phyloP scores from a whole-genome alignment of 805 yeast genomes.

The Yarrowia sp. region DNA sequence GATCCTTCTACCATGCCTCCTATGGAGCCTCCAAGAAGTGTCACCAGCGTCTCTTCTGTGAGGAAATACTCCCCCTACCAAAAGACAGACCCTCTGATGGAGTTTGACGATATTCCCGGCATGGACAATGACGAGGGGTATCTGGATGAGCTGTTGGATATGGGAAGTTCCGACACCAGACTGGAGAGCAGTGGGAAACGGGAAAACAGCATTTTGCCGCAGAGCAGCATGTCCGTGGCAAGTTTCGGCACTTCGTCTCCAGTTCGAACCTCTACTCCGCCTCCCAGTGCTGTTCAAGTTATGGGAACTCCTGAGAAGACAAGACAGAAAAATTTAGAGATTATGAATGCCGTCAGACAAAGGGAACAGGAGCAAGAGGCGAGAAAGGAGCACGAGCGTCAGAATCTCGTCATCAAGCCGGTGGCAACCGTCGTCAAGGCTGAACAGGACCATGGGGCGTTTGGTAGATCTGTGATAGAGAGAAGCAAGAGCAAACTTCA shows the following conservation, averaged over 20 bases:
- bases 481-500: no score
- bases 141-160: not conserved
- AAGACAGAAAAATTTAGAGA: not conserved
- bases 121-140: conserved; percentile 5
- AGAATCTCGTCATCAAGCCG: not conserved
- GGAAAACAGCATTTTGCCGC: no score
- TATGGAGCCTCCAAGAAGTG: no score
- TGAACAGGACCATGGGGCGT: conserved; percentile 2
- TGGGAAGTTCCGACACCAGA: not conserved
- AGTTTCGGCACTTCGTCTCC: no score
- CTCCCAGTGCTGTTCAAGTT: not conserved
- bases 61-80: no score
- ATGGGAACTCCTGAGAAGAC: conserved; percentile 9
- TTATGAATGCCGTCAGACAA: not conserved
- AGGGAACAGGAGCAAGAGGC: not conserved
- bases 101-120: not conserved
- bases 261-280: not conserved
- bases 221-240: no score
- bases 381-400: not conserved
- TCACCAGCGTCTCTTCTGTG: no score
- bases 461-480: not conserved
- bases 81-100: conserved; percentile 1
- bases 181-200: no score
- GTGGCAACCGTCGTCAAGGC: not conserved
- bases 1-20: no score